phyloP scores from a whole-genome alignment of 169 alveolate genomes.

The Cryptosporidium canis region DNA sequence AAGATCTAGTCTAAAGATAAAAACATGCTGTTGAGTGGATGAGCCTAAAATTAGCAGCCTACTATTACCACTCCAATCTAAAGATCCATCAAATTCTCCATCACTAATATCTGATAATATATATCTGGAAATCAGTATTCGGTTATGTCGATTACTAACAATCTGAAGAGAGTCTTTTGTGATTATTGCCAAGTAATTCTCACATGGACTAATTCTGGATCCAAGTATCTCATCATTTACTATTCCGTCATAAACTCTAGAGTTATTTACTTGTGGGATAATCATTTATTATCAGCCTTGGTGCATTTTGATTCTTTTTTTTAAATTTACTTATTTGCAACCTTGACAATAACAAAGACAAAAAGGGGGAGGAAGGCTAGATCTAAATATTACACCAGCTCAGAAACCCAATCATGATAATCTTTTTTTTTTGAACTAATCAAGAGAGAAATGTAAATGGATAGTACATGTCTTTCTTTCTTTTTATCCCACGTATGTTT shows the following conservation, averaged over 20 bases:
- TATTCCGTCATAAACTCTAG: conserved; percentile 20
- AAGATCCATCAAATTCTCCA: not conserved
- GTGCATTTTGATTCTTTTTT: not conserved
- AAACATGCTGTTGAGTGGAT: conserved; percentile 16
- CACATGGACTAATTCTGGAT: conserved; percentile 60
- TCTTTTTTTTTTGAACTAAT: too few species aligned
- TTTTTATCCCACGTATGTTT: too few species aligned
- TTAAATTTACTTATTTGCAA: not conserved
- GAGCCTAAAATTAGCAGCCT: conserved; percentile 11
- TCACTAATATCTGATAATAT: not conserved
- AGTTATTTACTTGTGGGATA: conserved; percentile 5
- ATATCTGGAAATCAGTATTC: conserved; percentile 17
- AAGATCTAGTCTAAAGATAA: conserved; percentile 9
- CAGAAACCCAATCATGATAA: too few species aligned
- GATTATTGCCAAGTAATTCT: conserved; percentile 33
- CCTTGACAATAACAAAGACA: too few species aligned
- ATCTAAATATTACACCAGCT: too few species aligned
- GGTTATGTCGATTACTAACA: conserved; percentile 61
- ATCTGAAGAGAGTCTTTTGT: conserved; percentile 20
- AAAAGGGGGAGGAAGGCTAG: too few species aligned
- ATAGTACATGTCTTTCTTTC: too few species aligned
- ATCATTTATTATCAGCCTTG: not conserved
- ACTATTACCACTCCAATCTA: conserved; percentile 53
- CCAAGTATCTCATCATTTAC: conserved; percentile 12
- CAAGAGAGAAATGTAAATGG: too few species aligned